Evolutionary conservation across 805 yeast genomes (phyloP).

Genomic region (Saccharomycopsis sp.): DNA sequence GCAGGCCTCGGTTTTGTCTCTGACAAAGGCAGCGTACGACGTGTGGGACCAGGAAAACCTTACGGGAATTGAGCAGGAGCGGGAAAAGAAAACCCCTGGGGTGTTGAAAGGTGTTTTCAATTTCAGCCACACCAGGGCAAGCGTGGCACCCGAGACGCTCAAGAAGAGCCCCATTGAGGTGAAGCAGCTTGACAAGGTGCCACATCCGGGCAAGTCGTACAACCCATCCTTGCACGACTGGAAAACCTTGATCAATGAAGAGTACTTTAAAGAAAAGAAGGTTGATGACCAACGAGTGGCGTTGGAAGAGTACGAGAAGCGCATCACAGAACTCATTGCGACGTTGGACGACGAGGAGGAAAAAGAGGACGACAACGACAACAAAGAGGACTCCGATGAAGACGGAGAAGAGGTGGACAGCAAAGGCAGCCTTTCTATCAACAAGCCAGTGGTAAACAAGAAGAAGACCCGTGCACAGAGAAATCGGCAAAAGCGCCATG

Average conservation of each 20-base stretch:
- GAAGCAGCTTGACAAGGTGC: slow-evolving; percentile 40
- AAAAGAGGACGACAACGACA: slow-evolving; percentile 30
- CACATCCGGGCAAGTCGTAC: slow-evolving; percentile 86
- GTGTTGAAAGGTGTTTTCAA: slow-evolving; percentile 33
- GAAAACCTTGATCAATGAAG: slow-evolving; percentile 61
- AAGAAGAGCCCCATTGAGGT: slow-evolving; percentile 44
- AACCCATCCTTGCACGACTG: slow-evolving; percentile 83
- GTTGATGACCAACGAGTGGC: slow-evolving; percentile 56
- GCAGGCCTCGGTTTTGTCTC: slow-evolving; percentile 39
- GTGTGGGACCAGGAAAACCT: slow-evolving; percentile 53
- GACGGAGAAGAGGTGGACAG: slow-evolving; percentile 28
- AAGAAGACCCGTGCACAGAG: slow-evolving; percentile 73
- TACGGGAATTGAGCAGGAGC: slow-evolving; percentile 12
- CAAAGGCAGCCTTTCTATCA: slow-evolving; percentile 49
- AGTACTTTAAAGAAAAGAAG: slow-evolving; percentile 54
- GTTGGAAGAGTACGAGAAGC: slow-evolving; percentile 52
- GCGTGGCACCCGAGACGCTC: slow-evolving; percentile 44
- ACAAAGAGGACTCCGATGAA: slow-evolving; percentile 33
- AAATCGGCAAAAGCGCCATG: slow-evolving; percentile 56
- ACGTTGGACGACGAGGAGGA: slow-evolving; percentile 48
- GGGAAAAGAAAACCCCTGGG: slow-evolving; percentile 28
- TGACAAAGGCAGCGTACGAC: slow-evolving; percentile 41
- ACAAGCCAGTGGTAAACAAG: slow-evolving; percentile 57
- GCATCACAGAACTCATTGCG: slow-evolving; percentile 56
- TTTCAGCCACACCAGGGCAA: slow-evolving; percentile 42